Base-by-base conservation (phyloP, 163 green algal genomes). In the Picocystis sp. region DNA sequence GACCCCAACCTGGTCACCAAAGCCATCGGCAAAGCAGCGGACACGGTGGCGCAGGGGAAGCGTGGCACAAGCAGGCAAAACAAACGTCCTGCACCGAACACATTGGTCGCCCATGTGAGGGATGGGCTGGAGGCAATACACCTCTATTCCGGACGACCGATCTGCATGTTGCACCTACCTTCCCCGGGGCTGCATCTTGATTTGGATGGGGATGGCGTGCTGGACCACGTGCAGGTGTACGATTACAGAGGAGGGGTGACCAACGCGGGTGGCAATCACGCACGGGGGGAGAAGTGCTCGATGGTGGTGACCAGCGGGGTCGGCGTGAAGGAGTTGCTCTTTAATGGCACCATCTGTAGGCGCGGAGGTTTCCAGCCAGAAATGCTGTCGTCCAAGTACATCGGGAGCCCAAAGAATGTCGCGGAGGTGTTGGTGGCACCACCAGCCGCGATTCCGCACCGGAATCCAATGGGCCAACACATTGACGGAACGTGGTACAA, bases 81-180 rank as follows among this genome's bases (percentile, higher is more conserved):
- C 23, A 41, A n/a, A 54, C 57, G 13, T 2, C 22, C 52, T 13
- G 50, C 53, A 13, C 57, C 77, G 14, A 97, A 97, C 61, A 84
- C 82, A 1, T 53, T 95, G 24, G 83, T 97, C 22, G 84, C 82
- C 5, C 83, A 94, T 58, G 55, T 94, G 25, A 61, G 83, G 54
- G 82, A 91, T 48, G 87, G 87, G 55, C 76, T 95, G 11, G 80
- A 94, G 63, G 79, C 79, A n/a, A 56, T 96, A 19, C 80, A 96
- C 58, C 47, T 72, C 12, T 54, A 57, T 50, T 65, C 61, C 68
- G 86, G 86, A 21, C 70, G 79, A 45, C 78, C 81, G 2, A 72
- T 95, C 24, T 97, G 87, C 69, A 79, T 82, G 69, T 77, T 95
- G 50, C 75, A 83, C 58, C 67, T 95, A 49, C 63, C 74, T 11